A percentile compares a stretch with the other conserved stretches of the same genome.
Evolutionary conservation across 257 asterid species (phyloP).

Genomic region (Mentha longifolia): DNA sequence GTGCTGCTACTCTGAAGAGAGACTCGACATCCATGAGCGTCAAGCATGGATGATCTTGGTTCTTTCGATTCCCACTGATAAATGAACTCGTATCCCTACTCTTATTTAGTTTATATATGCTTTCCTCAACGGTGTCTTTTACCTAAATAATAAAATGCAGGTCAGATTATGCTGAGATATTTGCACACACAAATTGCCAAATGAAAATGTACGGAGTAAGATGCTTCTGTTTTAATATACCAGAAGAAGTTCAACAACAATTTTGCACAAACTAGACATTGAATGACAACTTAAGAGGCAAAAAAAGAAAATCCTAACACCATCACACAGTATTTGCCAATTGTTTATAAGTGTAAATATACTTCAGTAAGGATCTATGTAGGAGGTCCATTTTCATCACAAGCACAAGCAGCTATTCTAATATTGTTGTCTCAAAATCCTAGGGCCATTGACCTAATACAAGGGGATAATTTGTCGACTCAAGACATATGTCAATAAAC

Average conservation of each 20-base stretch:
- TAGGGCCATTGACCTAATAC: no score
- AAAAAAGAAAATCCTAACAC: neutral
- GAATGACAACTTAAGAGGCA: neutral
- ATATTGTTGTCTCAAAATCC: no score
- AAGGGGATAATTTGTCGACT: no score
- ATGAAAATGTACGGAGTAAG: no score
- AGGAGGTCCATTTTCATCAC: no score
- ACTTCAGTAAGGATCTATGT: no score
- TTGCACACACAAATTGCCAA: neutral
- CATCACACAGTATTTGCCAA: neutral
- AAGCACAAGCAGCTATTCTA: no score
- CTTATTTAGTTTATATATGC: constrained; percentile 79
- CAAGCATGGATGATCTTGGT: constrained; percentile 86
- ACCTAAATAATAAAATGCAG: constrained; percentile 53
- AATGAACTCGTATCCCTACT: constrained; percentile 71
- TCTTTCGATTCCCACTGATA: constrained; percentile 86
- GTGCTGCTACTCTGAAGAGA: constrained; percentile 69
- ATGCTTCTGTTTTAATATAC: no score
- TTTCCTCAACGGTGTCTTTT: constrained; percentile 88
- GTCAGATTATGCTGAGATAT: neutral
- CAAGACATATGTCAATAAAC: no score
- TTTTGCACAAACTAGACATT: neutral
- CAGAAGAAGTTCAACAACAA: neutral
- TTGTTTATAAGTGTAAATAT: no score
- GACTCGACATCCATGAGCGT: constrained; percentile 82